These are phyloP conservation scores for Candida succiphila DNA, from an alignment of 805 yeast genomes.

Conservation along the genomic window DNA sequence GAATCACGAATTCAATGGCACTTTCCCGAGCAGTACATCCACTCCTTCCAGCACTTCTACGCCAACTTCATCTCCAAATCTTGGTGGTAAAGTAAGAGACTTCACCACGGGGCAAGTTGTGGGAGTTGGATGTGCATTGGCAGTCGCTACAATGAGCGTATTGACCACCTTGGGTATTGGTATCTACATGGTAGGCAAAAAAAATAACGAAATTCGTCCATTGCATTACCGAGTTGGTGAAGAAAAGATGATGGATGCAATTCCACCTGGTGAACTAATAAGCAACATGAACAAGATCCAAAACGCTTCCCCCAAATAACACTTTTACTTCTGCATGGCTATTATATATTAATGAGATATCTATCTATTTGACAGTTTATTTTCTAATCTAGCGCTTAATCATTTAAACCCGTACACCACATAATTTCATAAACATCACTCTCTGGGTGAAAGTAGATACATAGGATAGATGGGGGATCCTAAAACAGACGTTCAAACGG, in stretches of 20 bases:
- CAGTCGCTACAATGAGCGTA: constrained; percentile 40
- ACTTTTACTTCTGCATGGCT: too few species aligned
- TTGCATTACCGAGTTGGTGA: constrained; percentile 49
- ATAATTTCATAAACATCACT: too few species aligned
- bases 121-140: constrained; percentile 56
- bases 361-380: too few species aligned
- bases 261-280: constrained; percentile 47
- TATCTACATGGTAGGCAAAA: constrained; percentile 22
- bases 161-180: constrained; percentile 30
- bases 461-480: too few species aligned
- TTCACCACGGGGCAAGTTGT: constrained; percentile 56
- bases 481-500: too few species aligned
- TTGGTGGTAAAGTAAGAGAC: constrained; percentile 3
- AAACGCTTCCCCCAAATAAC: too few species aligned
- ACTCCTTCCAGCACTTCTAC: constrained; percentile 4
- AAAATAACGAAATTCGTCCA: constrained; percentile 31
- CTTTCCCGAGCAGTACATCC: constrained; percentile 4
- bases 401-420: too few species aligned
- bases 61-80: constrained; percentile 1
- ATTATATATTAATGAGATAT: too few species aligned
- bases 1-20: not conserved
- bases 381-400: too few species aligned
- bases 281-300: constrained; percentile 10
- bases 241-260: constrained; percentile 48
- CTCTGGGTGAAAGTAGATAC: too few species aligned